phyloP scores from a whole-genome alignment of 2,329 filamentous ascomycete species.

The Penicillium italicum region DNA sequence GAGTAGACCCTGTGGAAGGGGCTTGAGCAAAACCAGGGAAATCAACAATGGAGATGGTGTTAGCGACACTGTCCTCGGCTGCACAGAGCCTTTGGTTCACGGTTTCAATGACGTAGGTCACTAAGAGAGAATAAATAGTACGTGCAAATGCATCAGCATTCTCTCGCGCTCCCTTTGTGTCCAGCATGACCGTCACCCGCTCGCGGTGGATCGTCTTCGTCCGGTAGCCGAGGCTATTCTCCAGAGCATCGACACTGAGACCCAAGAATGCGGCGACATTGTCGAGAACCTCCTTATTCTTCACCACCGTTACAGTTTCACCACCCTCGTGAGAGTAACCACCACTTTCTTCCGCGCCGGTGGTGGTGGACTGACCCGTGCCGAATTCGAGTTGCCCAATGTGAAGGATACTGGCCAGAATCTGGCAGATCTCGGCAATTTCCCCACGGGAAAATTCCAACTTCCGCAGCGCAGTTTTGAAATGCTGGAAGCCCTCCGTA shows the following conservation, averaged over 20 bases:
- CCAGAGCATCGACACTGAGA: slow-evolving; percentile 73
- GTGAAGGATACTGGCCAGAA: slow-evolving; percentile 90
- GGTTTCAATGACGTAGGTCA: slow-evolving; percentile 88
- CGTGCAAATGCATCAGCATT: slow-evolving; percentile 93
- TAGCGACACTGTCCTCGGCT: slow-evolving; percentile 79
- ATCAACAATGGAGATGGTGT: slow-evolving; percentile 92
- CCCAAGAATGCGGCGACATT: slow-evolving; percentile 94
- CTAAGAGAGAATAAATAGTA: slow-evolving; percentile 87
- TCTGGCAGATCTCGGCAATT: slow-evolving; percentile 94
- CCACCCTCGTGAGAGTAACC: slow-evolving; percentile 94
- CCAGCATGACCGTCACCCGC: slow-evolving; percentile 97
- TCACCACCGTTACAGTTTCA: slow-evolving; percentile 78
- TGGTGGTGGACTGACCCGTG: slow-evolving; percentile 73
- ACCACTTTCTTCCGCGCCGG: slow-evolving; percentile 82
- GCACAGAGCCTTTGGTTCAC: slow-evolving; percentile 90
- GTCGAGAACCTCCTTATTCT: slow-evolving; percentile 83
- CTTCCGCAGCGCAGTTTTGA: slow-evolving; percentile 92
- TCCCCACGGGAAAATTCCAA: slow-evolving; percentile 90
- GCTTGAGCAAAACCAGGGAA: slow-evolving; percentile 93
- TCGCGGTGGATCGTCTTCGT: slow-evolving; percentile 95
- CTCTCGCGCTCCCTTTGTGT: slow-evolving; percentile 80
- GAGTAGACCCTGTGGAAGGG: slow-evolving; percentile 72
- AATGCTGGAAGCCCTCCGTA: slow-evolving; percentile 89
- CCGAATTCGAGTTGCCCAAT: slow-evolving; percentile 95
- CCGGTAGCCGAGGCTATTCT: slow-evolving; percentile 88